phyloP scores from a whole-genome alignment of 1,139 yeast genomes.

The Trichomonascaceae sp. region DNA sequence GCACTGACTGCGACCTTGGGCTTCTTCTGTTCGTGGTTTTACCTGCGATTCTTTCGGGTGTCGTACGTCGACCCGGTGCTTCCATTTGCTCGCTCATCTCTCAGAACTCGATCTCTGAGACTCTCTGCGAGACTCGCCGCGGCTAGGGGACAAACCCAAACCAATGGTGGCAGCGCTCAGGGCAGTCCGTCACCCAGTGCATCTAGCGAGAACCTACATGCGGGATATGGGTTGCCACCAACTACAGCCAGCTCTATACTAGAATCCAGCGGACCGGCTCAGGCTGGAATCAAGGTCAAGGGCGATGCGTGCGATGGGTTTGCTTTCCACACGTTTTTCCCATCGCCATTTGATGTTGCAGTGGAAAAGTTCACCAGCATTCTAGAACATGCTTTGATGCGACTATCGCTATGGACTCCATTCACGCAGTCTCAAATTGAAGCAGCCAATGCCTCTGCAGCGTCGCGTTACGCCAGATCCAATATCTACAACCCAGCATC shows the following conservation, averaged over 20 bases:
- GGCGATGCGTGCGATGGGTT: constrained; percentile 92
- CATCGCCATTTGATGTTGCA: constrained; percentile 39
- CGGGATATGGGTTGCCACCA: constrained; percentile 12
- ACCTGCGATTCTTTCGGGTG: constrained; percentile 62
- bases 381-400: constrained; percentile 6
- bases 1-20: constrained; percentile 52
- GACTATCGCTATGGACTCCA: constrained; percentile 8
- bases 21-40: constrained; percentile 57
- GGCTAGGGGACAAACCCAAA: background rate
- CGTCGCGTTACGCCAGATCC: constrained; percentile 10
- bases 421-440: constrained; percentile 14
- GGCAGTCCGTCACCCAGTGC: background rate
- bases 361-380: constrained; percentile 22
- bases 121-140: constrained; percentile 1
- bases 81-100: constrained; percentile 13
- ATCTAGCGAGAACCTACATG: background rate
- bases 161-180: no score
- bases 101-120: constrained; percentile 1
- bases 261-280: background rate
- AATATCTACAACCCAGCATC: background rate
- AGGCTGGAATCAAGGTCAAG: constrained; percentile 27
- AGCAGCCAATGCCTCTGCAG: constrained; percentile 14
- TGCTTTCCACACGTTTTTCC: constrained; percentile 63
- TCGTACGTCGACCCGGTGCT: constrained; percentile 24
- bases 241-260: no score